Conservation (phyloP, 2,329 filamentous ascomycete genomes). For the Aspergillus texensis region DNA sequence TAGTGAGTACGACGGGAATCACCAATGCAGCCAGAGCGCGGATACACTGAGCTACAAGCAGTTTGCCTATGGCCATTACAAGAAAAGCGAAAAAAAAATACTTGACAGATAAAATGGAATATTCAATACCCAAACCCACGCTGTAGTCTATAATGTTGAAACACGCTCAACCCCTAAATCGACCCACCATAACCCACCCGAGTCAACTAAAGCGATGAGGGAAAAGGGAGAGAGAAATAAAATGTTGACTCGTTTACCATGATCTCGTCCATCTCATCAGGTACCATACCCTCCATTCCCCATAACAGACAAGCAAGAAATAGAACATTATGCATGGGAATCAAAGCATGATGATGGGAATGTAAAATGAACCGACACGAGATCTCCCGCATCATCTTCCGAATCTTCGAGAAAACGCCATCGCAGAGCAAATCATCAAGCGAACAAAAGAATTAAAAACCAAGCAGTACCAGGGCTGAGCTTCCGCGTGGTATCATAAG, state of each 20-base stretch:
- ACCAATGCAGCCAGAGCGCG: background rate
- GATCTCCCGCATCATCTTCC: conserved; percentile 33
- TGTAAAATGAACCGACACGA: conserved; percentile 20
- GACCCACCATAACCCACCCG: conserved; percentile 13
- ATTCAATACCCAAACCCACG: conserved; percentile 24
- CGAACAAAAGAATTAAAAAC: conserved; percentile 25
- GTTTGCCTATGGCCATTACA: background rate
- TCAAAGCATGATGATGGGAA: conserved; percentile 19
- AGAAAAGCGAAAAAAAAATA: background rate
- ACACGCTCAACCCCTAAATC: conserved; percentile 13
- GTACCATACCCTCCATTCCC: conserved; percentile 15
- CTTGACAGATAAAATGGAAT: background rate
- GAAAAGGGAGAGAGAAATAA: conserved; percentile 8
- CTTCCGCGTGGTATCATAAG: conserved; percentile 42
- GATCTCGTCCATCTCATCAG: conserved; percentile 21
- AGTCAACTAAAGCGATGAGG: conserved; percentile 14
- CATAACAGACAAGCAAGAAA: conserved; percentile 19
- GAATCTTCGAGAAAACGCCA: conserved; percentile 39
- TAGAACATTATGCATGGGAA: conserved; percentile 26
- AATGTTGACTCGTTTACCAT: conserved; percentile 15
- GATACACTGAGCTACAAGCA: background rate
- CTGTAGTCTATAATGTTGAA: conserved; percentile 27
- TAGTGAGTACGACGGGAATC: background rate
- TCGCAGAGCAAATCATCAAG: conserved; percentile 34
- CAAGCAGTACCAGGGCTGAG: conserved; percentile 25